Percentiles rank a stretch among this genome's conserved stretches.
phyloP scores from a whole-genome alignment of 2,329 filamentous ascomycete genomes.

The Fonsecaea monophora region DNA sequence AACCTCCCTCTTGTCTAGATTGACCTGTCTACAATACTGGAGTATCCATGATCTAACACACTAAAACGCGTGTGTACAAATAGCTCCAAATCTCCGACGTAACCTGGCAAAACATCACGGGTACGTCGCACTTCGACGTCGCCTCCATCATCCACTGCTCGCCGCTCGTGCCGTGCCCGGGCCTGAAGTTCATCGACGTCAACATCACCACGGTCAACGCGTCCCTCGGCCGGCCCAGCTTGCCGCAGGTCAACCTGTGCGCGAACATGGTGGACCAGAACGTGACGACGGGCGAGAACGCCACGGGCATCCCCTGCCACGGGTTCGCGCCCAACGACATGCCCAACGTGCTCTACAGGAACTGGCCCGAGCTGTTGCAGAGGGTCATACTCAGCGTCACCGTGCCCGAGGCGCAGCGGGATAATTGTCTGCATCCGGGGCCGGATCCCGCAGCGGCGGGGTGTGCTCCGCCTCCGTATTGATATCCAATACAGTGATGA shows the following conservation, averaged over 20 bases:
- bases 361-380: constrained; percentile 21
- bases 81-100: constrained; percentile 53
- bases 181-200: constrained; percentile 55
- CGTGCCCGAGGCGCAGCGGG: constrained; percentile 18
- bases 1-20: neutral
- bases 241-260: constrained; percentile 52
- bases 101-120: constrained; percentile 55
- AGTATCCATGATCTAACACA: too few species aligned
- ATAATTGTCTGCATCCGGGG: constrained; percentile 21
- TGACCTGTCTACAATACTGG: too few species aligned
- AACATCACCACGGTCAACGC: constrained; percentile 53
- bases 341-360: constrained; percentile 24
- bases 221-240: constrained; percentile 42
- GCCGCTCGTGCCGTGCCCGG: constrained; percentile 52
- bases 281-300: constrained; percentile 30
- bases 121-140: constrained; percentile 58
- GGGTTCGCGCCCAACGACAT: constrained; percentile 40
- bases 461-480: constrained; percentile 19
- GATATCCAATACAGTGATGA: neutral
- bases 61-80: neutral
- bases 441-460: constrained; percentile 19
- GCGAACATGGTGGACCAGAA: constrained; percentile 48
- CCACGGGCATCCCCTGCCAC: constrained; percentile 40
- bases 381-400: constrained; percentile 18
- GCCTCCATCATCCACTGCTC: constrained; percentile 57